Evolutionary conservation across 257 asterid genomes (phyloP).

Genomic region (Cordia subcordata): DNA sequence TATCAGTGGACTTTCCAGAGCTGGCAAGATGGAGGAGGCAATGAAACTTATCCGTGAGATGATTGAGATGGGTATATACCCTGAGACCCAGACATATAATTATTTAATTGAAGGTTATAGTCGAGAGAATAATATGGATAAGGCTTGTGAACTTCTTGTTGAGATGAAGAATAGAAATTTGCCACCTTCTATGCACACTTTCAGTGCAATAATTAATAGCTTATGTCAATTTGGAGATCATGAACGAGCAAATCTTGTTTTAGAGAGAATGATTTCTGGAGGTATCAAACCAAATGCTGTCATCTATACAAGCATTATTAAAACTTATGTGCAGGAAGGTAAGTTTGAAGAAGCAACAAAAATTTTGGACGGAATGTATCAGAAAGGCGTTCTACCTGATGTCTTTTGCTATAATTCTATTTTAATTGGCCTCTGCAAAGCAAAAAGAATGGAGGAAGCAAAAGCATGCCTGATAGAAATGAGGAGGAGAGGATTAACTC

Average conservation of each 20-base stretch:
- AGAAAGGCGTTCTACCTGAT: slow-evolving; percentile 63
- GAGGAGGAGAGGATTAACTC: slow-evolving; percentile 51
- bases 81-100: slow-evolving; percentile 63
- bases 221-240: slow-evolving; percentile 53
- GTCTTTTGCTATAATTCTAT: slow-evolving; percentile 63
- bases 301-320: slow-evolving; percentile 50
- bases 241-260: slow-evolving; percentile 43
- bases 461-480: slow-evolving; percentile 42
- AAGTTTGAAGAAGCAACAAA: slow-evolving; percentile 58
- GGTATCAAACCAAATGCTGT: slow-evolving; percentile 58
- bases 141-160: slow-evolving; percentile 52
- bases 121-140: slow-evolving; percentile 41
- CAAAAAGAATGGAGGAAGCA: slow-evolving; percentile 68
- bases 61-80: slow-evolving; percentile 47
- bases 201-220: slow-evolving; percentile 51
- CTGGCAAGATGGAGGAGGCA: slow-evolving; percentile 59
- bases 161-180: slow-evolving; percentile 67
- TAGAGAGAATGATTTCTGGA: slow-evolving; percentile 44
- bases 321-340: slow-evolving; percentile 51
- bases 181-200: slow-evolving; percentile 60
- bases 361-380: slow-evolving; percentile 61
- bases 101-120: slow-evolving; percentile 58
- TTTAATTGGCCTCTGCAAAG: slow-evolving; percentile 70
- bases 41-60: slow-evolving; percentile 50
- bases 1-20: slow-evolving; percentile 56